Evolutionary conservation across 1,284 basidiomycete species (phyloP).

Genomic region (Tausonia pullulans): DNA sequence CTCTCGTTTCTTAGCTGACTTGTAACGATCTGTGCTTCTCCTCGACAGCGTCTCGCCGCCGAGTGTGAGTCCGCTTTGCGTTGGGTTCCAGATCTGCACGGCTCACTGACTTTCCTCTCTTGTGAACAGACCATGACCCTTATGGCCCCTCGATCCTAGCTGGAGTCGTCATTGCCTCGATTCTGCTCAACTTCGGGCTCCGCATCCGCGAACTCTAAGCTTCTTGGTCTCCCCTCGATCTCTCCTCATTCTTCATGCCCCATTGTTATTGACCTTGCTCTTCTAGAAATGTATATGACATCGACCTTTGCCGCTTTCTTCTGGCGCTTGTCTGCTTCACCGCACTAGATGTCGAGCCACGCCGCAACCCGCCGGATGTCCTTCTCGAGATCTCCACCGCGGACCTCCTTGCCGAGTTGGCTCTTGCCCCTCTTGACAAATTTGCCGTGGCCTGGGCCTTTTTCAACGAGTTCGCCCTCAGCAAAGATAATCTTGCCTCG

Average conservation of each 20-base stretch:
- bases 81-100: no score
- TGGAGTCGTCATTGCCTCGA: constrained; percentile 2
- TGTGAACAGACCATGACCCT: constrained; percentile 3
- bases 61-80: neutral
- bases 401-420: neutral
- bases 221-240: neutral
- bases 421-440: neutral
- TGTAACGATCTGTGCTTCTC: neutral
- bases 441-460: neutral
- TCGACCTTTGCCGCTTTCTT: no score
- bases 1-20: neutral
- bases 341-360: neutral
- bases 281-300: no score
- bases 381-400: neutral
- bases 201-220: constrained; percentile 3
- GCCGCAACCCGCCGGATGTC: neutral
- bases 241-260: neutral
- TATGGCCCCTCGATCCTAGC: constrained; percentile 13
- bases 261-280: neutral
- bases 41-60: constrained; percentile 5
- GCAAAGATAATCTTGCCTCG: neutral
- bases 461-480: neutral
- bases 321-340: no score
- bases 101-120: no score
- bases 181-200: constrained; percentile 14